Percentiles rank a stretch among this genome's conserved stretches.
Conservation (phyloP, 768 basidiomycete genomes). For the Harrya chromipes region DNA sequence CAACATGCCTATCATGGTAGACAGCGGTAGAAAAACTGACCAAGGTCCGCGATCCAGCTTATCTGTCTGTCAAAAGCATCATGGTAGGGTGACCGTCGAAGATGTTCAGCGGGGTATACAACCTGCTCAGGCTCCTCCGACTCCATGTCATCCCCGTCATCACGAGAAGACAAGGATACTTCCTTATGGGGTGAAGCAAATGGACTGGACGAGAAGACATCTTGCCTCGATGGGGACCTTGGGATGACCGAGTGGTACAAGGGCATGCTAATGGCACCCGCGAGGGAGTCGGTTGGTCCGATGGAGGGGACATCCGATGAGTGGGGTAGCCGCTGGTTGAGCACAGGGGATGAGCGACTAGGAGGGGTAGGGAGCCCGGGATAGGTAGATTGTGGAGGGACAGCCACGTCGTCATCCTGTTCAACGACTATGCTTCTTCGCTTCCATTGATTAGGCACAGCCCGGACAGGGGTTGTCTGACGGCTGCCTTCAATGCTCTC, state of each 20-base stretch:
- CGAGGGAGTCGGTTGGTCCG: constrained; percentile 42
- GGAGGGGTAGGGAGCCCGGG: constrained; percentile 43
- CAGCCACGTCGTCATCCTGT: constrained; percentile 61
- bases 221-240: constrained; percentile 51
- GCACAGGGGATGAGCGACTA: constrained; percentile 33
- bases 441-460: constrained; percentile 40
- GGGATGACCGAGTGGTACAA: constrained; percentile 43
- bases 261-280: constrained; percentile 46
- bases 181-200: constrained; percentile 72
- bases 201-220: constrained; percentile 64
- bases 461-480: constrained; percentile 33
- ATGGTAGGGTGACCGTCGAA: constrained; percentile 50
- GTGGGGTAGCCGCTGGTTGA: constrained; percentile 41
- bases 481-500: constrained; percentile 30
- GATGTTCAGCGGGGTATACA: constrained; percentile 56
- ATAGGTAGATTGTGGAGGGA: constrained; percentile 37
- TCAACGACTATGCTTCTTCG: constrained; percentile 67
- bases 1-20: constrained; percentile 7
- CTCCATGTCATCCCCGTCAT: constrained; percentile 51
- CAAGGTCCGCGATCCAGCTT: constrained; percentile 76
- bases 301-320: constrained; percentile 51
- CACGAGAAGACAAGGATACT: constrained; percentile 42
- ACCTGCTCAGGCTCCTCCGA: constrained; percentile 53
- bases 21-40: constrained; percentile 38
- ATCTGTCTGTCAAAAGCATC: constrained; percentile 52